Conservation (phyloP, 495 filamentous ascomycete genomes). For the Talaromyces proteolyticus region DNA sequence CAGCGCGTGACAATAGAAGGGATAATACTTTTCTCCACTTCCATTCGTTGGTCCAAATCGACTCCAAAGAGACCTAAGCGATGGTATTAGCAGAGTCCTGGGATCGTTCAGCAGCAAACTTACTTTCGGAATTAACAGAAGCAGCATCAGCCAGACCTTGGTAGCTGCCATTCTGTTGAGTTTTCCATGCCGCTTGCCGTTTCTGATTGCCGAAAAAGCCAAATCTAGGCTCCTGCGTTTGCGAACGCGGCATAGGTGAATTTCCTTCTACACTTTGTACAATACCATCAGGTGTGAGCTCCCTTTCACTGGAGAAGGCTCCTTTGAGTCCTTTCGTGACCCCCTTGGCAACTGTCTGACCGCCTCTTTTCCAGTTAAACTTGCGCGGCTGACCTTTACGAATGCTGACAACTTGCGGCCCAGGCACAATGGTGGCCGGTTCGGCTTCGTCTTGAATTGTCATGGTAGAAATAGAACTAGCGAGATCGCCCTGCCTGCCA, state of each 20-base stretch:
- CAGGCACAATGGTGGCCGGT: slow-evolving; percentile 59
- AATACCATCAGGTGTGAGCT: slow-evolving; percentile 36
- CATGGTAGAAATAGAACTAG: slow-evolving; percentile 47
- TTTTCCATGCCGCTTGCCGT: slow-evolving; percentile 37
- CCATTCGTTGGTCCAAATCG: slow-evolving; percentile 78
- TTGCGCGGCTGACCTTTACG: slow-evolving; percentile 88
- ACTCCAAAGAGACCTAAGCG: slow-evolving; percentile 75
- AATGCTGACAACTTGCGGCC: slow-evolving; percentile 87
- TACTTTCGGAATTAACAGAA: not conserved
- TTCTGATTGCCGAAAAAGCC: slow-evolving; percentile 63
- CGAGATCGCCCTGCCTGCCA: slow-evolving; percentile 45
- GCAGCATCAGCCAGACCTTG: slow-evolving; percentile 49
- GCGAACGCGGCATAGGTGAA: slow-evolving; percentile 39
- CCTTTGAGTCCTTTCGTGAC: slow-evolving; percentile 89
- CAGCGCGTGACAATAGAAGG: slow-evolving; percentile 88
- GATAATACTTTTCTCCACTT: slow-evolving; percentile 84
- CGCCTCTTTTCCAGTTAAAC: slow-evolving; percentile 98
- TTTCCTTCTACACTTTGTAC: slow-evolving; percentile 22
- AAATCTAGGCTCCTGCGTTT: slow-evolving; percentile 53
- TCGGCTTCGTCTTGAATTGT: slow-evolving; percentile 62
- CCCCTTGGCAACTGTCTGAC: slow-evolving; percentile 87
- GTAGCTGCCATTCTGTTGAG: slow-evolving; percentile 50
- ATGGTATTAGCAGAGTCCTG: not conserved
- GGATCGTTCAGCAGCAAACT: not conserved
- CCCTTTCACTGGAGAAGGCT: slow-evolving; percentile 57